phyloP scores from a whole-genome alignment of 176 grass and related monocot genomes.

The Miscanthus lutarioriparius region DNA sequence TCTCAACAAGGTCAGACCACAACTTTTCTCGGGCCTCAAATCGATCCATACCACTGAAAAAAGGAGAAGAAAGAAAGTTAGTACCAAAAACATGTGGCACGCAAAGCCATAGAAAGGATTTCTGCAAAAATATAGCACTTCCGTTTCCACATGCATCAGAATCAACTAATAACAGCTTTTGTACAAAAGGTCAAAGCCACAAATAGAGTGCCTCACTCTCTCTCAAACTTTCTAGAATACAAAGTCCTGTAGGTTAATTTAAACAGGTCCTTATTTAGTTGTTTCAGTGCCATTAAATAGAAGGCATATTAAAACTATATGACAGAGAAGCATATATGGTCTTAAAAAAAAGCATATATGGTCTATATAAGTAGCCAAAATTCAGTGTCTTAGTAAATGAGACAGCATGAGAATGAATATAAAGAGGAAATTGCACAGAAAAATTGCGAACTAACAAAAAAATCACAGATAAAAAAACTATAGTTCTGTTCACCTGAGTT shows the following conservation, averaged over 20 bases:
- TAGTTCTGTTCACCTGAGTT: not conserved
- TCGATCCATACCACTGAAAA: conserved; percentile 84
- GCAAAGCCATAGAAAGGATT: conserved; percentile 22
- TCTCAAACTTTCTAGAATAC: conserved; percentile 24
- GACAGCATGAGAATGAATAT: not conserved
- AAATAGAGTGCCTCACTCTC: not conserved
- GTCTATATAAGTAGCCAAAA: conserved; percentile 29
- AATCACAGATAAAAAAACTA: not conserved
- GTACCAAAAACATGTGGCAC: conserved; percentile 23
- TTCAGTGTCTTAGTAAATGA: not conserved
- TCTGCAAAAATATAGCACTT: not conserved
- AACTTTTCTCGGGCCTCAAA: conserved; percentile 92
- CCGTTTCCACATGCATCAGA: not conserved
- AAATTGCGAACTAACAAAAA: conserved; percentile 26
- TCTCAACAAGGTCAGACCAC: conserved; percentile 94
- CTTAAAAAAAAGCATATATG: conserved; percentile 2
- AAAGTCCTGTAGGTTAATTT: not conserved
- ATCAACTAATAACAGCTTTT: conserved; percentile 13
- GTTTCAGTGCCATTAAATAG: conserved; percentile 6
- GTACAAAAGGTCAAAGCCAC: not conserved
- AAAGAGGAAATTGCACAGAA: not conserved
- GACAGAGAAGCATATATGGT: not conserved
- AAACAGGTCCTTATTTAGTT: not conserved
- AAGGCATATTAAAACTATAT: not conserved
- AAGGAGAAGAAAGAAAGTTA: conserved; percentile 30